phyloP scores from a whole-genome alignment of 1,284 basidiomycete genomes.

The Vanrija pseudolonga region DNA sequence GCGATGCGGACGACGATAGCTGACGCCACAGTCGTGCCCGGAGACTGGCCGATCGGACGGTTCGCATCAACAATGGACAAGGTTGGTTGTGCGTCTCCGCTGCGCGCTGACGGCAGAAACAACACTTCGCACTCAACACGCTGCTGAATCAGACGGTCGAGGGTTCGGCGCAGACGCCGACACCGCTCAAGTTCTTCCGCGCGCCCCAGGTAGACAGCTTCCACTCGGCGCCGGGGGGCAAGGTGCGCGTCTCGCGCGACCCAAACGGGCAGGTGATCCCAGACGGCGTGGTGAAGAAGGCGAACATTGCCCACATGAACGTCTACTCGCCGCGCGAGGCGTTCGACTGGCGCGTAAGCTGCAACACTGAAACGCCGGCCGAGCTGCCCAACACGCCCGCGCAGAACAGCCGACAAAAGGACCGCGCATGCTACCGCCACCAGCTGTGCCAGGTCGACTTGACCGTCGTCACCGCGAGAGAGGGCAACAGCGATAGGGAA shows the following conservation, averaged over 20 bases:
- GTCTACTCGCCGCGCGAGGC: slow-evolving; percentile 74
- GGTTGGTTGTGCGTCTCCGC: slow-evolving; percentile 55
- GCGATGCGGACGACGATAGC: slow-evolving; percentile 16
- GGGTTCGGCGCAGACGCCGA: slow-evolving; percentile 54
- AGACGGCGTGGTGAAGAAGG: slow-evolving; percentile 64
- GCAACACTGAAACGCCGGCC: slow-evolving; percentile 68
- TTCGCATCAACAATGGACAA: slow-evolving; percentile 90
- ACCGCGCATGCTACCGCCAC: slow-evolving; percentile 87
- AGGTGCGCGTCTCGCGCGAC: slow-evolving; percentile 80
- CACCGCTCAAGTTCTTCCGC: slow-evolving; percentile 71
- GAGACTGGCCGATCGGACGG: slow-evolving; percentile 51
- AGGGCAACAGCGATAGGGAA: slow-evolving; percentile 16
- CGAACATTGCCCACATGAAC: slow-evolving; percentile 81
- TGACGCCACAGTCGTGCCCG: slow-evolving; percentile 55
- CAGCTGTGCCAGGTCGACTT: slow-evolving; percentile 90
- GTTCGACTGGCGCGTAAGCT: slow-evolving; percentile 89
- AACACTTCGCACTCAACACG: slow-evolving; percentile 80
- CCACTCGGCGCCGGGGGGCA: slow-evolving; percentile 55
- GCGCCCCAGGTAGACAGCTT: slow-evolving; percentile 78
- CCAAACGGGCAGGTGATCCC: slow-evolving; percentile 64
- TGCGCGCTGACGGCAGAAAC: slow-evolving; percentile 54
- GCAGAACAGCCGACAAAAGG: slow-evolving; percentile 68
- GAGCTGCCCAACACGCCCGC: slow-evolving; percentile 48
- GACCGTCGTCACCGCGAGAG: slow-evolving; percentile 68
- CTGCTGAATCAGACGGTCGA: slow-evolving; percentile 66